Evolutionary conservation across 2,329 filamentous ascomycete species (phyloP), one percentile per base, ranked within the genome.

Genomic region (Stemphylium lycopersici): DNA sequence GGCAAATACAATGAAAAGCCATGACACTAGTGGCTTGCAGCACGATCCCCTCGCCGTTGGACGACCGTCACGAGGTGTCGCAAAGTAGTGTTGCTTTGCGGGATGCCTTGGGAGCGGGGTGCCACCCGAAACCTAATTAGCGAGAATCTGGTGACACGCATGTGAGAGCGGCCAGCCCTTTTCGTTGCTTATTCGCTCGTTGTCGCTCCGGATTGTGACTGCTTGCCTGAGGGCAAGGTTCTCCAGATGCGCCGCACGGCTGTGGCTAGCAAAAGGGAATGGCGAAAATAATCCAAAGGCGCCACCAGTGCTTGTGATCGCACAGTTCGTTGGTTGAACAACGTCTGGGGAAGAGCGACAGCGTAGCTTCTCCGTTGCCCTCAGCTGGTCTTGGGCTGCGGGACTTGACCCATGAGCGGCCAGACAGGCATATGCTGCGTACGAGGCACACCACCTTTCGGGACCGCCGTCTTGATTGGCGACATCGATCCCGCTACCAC

Each of bases 201-300:
- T 59, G 59, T 59, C 55, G 59, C 48, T 53, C 44, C 34, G 37
- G 40, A 20, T 40, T 41, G 41, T 39, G 37, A 43, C 32, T 48
- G 52, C 50, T 58, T 32, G 59, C 54, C 55, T 58, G 41, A 59
- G n/a, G 48, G 52, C 65, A 69, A 55, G 67, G 63, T 68, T 70
- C 67, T 70, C 69, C 66, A 69, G 64, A 71, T 64, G 50, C 58
- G 61, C 61, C 59, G 57, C 65, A 64, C 67, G 66, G 69, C 40
- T 70, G 64, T 69, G 65, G 66, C 68, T 52, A 61, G 55, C 59
- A 52, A 66, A 61, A 57, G 38, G 61, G 62, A 54, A 62, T 55
- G 48, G 65, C 61, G 45, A 59, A 50, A 48, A 57, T 49, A 61
- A 51, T 55, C 58, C 61, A 55, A 65, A 58, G 15, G 41, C 64